Percentiles rank a stretch among this genome's conserved stretches.
Evolutionary conservation across 345 rosid species (phyloP).

Genomic region (Eucalyptus rudis): DNA sequence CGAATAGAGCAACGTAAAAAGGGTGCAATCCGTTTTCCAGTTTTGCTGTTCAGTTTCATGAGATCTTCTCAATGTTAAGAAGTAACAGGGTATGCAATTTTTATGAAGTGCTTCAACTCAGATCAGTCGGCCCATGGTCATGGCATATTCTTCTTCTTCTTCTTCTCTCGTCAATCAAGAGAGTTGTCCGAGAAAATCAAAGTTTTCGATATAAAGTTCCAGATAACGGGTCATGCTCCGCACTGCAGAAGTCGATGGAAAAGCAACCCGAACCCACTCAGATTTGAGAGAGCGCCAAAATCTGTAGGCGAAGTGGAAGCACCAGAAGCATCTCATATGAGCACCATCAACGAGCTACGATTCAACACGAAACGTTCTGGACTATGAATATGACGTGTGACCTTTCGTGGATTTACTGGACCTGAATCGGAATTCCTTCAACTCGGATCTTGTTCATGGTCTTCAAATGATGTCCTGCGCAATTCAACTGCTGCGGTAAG

Average conservation of each 20-base stretch:
- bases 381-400: rapidly evolving
- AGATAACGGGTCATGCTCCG: background rate
- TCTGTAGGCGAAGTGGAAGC: background rate
- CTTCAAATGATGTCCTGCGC: background rate
- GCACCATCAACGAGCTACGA: background rate
- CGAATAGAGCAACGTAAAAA: background rate
- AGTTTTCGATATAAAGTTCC: background rate
- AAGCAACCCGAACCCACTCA: background rate
- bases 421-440: background rate
- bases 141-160: background rate
- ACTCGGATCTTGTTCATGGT: background rate
- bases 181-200: background rate
- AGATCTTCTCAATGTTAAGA: background rate
- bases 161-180: background rate
- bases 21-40: background rate
- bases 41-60: background rate
- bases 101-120: background rate
- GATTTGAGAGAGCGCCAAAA: background rate
- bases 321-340: background rate
- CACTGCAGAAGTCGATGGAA: background rate
- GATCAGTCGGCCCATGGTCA: background rate
- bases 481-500: rapidly evolving
- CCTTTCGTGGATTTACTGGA: background rate
- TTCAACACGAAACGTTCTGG: background rate
- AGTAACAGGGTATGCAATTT: background rate